Evolutionary conservation across 179 eudicot species (phyloP).

Genomic region (Pouteria campechiana): DNA sequence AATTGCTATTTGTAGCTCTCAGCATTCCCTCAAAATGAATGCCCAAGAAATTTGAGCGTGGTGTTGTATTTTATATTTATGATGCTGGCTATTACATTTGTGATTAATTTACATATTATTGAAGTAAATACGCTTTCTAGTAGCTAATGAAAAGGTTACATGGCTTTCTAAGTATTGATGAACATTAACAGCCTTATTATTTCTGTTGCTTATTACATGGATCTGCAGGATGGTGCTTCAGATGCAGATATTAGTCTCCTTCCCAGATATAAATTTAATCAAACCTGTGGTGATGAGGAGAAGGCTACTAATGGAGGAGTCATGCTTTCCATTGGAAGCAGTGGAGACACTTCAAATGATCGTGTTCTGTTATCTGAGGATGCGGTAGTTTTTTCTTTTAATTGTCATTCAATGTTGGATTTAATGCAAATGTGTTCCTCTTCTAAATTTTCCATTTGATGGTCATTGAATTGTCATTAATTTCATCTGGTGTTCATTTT

Average conservation of each 20-base stretch:
- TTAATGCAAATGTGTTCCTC: too few species aligned
- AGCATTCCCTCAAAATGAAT: too few species aligned
- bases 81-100: background rate
- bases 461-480: too few species aligned
- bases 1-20: too few species aligned
- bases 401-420: too few species aligned
- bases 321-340: conserved; percentile 64
- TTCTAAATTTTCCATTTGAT: too few species aligned
- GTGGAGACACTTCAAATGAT: conserved; percentile 52
- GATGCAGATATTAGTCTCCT: conserved; percentile 79
- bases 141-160: too few species aligned
- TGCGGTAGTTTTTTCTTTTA: conserved; percentile 50
- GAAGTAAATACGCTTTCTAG: too few species aligned
- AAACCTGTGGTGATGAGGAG: conserved; percentile 31
- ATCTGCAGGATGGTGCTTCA: conserved; percentile 90
- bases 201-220: conserved; percentile 6
- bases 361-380: conserved; percentile 81
- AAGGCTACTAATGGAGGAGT: conserved; percentile 57
- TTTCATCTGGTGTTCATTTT: too few species aligned
- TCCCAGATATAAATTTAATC: conserved; percentile 66
- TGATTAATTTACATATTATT: too few species aligned
- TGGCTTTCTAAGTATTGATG: too few species aligned
- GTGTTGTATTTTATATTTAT: background rate
- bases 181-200: background rate
- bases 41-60: too few species aligned